Conservation (phyloP, 2,329 filamentous ascomycete species). For the Cladosporium sp. region DNA sequence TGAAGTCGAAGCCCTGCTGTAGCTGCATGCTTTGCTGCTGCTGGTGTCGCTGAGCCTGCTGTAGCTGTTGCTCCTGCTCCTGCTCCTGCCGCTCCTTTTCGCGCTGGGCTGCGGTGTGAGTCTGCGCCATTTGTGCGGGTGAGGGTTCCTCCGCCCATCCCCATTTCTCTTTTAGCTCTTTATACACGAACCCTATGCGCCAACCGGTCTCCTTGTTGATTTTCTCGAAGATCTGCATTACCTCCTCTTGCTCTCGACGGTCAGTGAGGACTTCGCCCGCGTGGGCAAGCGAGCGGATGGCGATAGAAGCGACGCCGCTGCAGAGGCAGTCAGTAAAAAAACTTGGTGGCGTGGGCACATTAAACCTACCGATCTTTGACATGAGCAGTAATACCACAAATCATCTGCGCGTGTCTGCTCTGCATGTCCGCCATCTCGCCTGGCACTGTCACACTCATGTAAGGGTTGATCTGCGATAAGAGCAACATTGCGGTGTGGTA, state of each 20-base stretch:
- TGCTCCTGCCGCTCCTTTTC: conserved; percentile 21
- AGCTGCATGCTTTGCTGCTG: conserved; percentile 21
- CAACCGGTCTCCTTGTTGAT: conserved; percentile 74
- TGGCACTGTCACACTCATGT: conserved; percentile 50
- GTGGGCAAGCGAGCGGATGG: conserved; percentile 71
- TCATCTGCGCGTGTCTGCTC: conserved; percentile 69
- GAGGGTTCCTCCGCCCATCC: conserved; percentile 55
- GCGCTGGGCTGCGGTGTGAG: conserved; percentile 24
- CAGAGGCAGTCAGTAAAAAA: conserved; percentile 9
- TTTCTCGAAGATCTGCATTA: conserved; percentile 66
- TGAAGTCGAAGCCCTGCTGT: conserved; percentile 21
- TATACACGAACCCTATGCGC: conserved; percentile 65
- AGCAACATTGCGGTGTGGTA: conserved; percentile 84
- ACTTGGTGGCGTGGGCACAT: not conserved
- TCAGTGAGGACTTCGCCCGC: conserved; percentile 67
- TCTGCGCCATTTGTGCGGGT: conserved; percentile 33
- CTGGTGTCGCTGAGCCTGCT: conserved; percentile 25
- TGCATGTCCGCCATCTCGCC: conserved; percentile 65
- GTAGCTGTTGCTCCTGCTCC: conserved; percentile 19
- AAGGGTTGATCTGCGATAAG: conserved; percentile 71
- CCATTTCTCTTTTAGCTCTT: conserved; percentile 70
- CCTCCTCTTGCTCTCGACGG: conserved; percentile 70
- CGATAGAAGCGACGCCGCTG: conserved; percentile 68
- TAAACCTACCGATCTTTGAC: conserved; percentile 62
- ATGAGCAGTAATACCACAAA: conserved; percentile 85